A percentile compares a stretch with the other conserved stretches of the same genome.
phyloP scores from a whole-genome alignment of 2,329 filamentous ascomycete species.

The Fusarium dlaminii region DNA sequence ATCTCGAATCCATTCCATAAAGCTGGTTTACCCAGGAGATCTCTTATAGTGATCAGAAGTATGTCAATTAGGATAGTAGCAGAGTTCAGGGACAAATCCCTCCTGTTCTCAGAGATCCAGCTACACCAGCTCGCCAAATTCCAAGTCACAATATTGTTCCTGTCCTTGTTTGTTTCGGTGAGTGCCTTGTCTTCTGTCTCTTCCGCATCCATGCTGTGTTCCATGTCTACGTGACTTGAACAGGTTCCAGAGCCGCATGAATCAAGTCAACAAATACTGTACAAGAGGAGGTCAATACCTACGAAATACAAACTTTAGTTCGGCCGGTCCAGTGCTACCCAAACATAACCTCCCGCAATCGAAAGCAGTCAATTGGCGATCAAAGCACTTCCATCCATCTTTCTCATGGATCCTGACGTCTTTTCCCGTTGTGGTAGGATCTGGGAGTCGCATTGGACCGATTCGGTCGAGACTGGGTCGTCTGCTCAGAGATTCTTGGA shows the following conservation, averaged over 20 bases:
- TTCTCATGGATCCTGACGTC: no score
- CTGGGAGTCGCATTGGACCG: background rate
- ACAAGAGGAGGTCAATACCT: no score
- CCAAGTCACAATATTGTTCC: background rate
- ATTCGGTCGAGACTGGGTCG: background rate
- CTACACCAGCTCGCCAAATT: background rate
- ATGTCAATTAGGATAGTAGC: background rate
- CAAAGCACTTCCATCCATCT: background rate
- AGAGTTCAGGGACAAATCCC: background rate
- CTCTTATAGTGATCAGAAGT: background rate
- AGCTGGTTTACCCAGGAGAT: background rate
- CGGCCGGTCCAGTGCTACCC: no score
- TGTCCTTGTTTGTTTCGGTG: background rate
- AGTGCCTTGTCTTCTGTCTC: background rate
- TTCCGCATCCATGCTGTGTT: background rate
- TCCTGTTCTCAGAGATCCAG: background rate
- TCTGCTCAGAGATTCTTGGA: background rate
- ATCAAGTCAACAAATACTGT: background rate
- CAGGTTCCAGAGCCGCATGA: background rate
- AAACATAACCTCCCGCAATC: background rate
- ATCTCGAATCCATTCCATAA: background rate
- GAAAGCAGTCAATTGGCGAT: background rate
- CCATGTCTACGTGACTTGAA: background rate
- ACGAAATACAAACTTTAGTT: background rate
- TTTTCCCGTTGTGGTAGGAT: background rate